phyloP scores from a whole-genome alignment of 2,329 filamentous ascomycete species.

The Neoascochyta sp. region DNA sequence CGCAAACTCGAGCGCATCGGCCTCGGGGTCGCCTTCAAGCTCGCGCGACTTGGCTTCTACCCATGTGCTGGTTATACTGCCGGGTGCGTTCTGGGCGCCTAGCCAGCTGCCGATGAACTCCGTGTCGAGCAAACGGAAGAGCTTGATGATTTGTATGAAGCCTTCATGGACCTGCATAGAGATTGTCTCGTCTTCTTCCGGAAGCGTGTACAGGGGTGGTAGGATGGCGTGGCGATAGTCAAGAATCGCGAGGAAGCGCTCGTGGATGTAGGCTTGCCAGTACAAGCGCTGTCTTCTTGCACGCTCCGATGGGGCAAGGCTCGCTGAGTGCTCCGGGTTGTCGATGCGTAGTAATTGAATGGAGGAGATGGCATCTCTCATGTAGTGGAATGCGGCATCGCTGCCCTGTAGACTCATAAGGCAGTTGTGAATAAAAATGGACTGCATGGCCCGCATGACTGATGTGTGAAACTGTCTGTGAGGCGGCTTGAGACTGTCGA shows the following conservation, averaged over 20 bases:
- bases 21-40: constrained; percentile 39
- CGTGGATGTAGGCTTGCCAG: constrained; percentile 56
- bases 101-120: constrained; percentile 48
- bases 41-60: constrained; percentile 47
- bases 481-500: constrained; percentile 38
- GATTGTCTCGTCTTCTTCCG: constrained; percentile 42
- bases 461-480: constrained; percentile 41
- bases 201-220: constrained; percentile 38
- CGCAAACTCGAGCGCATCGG: constrained; percentile 39
- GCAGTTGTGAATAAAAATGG: constrained; percentile 53
- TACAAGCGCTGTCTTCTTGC: constrained; percentile 50
- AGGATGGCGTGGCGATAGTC: constrained; percentile 47
- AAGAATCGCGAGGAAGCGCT: constrained; percentile 54
- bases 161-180: constrained; percentile 41
- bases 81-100: constrained; percentile 28
- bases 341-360: constrained; percentile 41
- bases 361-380: constrained; percentile 49
- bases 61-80: constrained; percentile 40
- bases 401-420: constrained; percentile 49
- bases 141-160: constrained; percentile 46
- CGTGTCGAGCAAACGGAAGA: constrained; percentile 45
- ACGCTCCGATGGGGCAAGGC: constrained; percentile 36
- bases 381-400: constrained; percentile 50
- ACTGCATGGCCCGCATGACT: constrained; percentile 49
- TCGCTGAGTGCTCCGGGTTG: constrained; percentile 34